Conservation (phyloP, 495 filamentous ascomycete species). For the Aspergillus affinis region DNA sequence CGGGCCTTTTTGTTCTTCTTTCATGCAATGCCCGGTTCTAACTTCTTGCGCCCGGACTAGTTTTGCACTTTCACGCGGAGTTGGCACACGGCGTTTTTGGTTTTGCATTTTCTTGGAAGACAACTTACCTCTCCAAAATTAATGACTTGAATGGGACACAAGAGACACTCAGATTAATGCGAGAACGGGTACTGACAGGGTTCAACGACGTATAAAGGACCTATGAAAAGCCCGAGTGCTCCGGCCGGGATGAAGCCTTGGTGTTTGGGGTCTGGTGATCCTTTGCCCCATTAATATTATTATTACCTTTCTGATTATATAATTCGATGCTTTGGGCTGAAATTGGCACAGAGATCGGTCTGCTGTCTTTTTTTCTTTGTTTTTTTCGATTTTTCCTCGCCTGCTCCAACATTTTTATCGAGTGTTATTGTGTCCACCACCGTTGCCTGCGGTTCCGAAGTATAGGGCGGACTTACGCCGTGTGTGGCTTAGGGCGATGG, state of each 20-base stretch:
- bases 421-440: neutral
- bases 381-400: neutral
- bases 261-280: neutral
- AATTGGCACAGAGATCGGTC: neutral
- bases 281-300: too few species aligned
- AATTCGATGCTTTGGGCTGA: neutral
- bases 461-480: neutral
- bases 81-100: constrained; percentile 14
- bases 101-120: constrained; percentile 13
- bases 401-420: too few species aligned
- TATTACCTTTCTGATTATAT: neutral
- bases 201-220: constrained; percentile 9
- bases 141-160: constrained; percentile 23
- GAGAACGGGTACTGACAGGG: constrained; percentile 13
- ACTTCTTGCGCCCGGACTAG: neutral
- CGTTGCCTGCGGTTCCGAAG: neutral
- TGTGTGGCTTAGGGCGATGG: neutral
- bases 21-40: neutral
- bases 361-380: constrained; percentile 3
- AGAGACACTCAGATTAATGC: constrained; percentile 7
- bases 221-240: constrained; percentile 14
- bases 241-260: neutral
- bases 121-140: constrained; percentile 12
- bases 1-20: neutral
- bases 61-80: constrained; percentile 2